phyloP scores from a whole-genome alignment of 306 rosid genomes.

The Comarum palustre region DNA sequence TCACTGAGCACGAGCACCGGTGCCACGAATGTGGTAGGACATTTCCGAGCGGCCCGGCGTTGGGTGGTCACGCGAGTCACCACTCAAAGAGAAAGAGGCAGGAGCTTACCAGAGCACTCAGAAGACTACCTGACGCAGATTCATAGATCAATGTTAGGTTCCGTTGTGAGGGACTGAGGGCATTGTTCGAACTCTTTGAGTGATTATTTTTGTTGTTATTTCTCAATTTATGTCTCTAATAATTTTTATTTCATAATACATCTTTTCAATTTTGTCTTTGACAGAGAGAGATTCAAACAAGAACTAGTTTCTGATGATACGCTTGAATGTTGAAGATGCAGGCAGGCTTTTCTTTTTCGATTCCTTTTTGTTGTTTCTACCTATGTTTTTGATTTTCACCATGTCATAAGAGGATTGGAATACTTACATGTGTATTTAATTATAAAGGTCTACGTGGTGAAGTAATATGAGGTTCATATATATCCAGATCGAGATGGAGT shows the following conservation, averaged over 20 bases:
- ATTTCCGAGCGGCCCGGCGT: not conserved
- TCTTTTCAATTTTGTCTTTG: not conserved
- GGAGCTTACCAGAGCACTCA: not conserved
- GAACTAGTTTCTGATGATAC: not conserved
- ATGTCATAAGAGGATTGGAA: not conserved
- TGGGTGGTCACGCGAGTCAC: not conserved
- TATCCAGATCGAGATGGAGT: too few relatives aligned
- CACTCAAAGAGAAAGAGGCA: not conserved
- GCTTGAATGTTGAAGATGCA: not conserved
- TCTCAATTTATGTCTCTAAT: not conserved
- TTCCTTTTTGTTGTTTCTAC: too few relatives aligned
- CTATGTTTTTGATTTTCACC: not conserved
- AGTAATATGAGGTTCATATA: too few relatives aligned
- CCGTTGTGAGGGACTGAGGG: too few relatives aligned
- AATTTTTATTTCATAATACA: not conserved
- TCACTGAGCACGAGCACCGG: not conserved
- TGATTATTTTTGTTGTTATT: not conserved
- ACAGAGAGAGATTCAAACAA: not conserved
- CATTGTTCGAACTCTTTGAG: too few relatives aligned
- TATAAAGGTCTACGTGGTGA: too few relatives aligned
- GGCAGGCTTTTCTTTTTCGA: not conserved
- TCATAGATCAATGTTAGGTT: not conserved
- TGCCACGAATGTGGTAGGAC: not conserved
- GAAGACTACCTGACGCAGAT: not conserved
- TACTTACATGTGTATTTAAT: too few relatives aligned